A percentile compares a stretch with the other conserved stretches of the same genome.
Conservation (phyloP, 805 yeast genomes). For the Peterozyma toletana region DNA sequence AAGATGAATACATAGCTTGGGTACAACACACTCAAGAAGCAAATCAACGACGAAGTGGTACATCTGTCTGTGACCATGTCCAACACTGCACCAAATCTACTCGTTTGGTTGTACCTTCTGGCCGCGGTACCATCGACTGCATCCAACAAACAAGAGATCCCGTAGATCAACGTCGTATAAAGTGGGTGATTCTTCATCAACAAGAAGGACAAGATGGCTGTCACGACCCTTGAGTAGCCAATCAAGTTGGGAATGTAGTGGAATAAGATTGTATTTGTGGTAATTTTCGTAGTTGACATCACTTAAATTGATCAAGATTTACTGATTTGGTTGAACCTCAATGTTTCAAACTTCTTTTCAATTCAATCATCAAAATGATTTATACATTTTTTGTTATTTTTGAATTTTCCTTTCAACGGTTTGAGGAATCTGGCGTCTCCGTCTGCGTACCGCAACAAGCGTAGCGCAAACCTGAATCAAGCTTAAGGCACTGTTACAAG, state of each 20-base stretch:
- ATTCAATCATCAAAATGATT: too few relatives aligned
- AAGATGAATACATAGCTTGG: constrained; percentile 64
- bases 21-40: constrained; percentile 74
- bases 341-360: too few relatives aligned
- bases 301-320: too few relatives aligned
- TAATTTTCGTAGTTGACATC: too few relatives aligned
- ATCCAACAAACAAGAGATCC: constrained; percentile 85
- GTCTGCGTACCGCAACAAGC: too few relatives aligned
- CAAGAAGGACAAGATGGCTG: constrained; percentile 73
- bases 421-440: too few relatives aligned
- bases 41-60: constrained; percentile 89
- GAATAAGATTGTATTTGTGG: constrained; percentile 5
- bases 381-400: too few relatives aligned
- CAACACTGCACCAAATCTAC: constrained; percentile 90
- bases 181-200: constrained; percentile 83
- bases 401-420: too few relatives aligned
- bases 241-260: constrained; percentile 85
- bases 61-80: constrained; percentile 99
- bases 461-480: too few relatives aligned
- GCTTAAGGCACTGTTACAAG: too few relatives aligned
- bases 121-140: constrained; percentile 98
- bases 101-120: constrained; percentile 78
- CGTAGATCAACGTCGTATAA: constrained; percentile 68
- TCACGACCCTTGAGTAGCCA: constrained; percentile 78
- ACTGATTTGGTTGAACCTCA: too few relatives aligned